Evolutionary conservation across 139 green algal species (phyloP).

Genomic region (Asterochloris sp.): DNA sequence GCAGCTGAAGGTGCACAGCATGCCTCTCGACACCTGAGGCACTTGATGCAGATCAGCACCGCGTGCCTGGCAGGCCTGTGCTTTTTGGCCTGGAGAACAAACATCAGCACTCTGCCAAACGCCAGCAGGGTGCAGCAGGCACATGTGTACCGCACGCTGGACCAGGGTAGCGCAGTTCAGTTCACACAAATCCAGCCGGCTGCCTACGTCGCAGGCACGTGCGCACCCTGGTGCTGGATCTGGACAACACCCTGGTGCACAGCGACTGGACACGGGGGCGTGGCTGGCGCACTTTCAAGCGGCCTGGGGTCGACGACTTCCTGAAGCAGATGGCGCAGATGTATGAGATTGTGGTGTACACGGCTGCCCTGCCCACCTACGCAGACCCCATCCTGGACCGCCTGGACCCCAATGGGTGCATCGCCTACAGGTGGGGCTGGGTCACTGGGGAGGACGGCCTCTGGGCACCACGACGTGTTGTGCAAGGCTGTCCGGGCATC

Average conservation of each 20-base stretch:
- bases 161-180: too few species aligned
- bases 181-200: too few species aligned
- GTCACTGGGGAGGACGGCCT: too few species aligned
- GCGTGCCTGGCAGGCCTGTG: too few species aligned
- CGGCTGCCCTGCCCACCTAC: slow-evolving; percentile 78
- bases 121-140: too few species aligned
- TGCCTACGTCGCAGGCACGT: slow-evolving; percentile 38
- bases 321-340: slow-evolving; percentile 80
- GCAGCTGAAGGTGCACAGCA: too few species aligned
- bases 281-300: slow-evolving; percentile 89
- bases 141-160: too few species aligned
- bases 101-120: too few species aligned
- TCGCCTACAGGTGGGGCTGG: slow-evolving; percentile 42
- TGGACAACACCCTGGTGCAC: slow-evolving; percentile 90
- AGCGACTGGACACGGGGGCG: slow-evolving; percentile 84
- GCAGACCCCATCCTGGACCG: slow-evolving; percentile 90
- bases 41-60: too few species aligned
- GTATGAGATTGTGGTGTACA: slow-evolving; percentile 97
- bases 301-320: slow-evolving; percentile 89
- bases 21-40: too few species aligned
- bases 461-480: slow-evolving; percentile 10
- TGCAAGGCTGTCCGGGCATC: too few species aligned
- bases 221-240: slow-evolving; percentile 94
- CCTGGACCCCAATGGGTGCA: slow-evolving; percentile 77
- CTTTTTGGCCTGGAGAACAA: too few species aligned